Evolutionary conservation across 805 yeast genomes (phyloP), one percentile per base, ranked within the genome.

Genomic region (Candida patagonica): DNA sequence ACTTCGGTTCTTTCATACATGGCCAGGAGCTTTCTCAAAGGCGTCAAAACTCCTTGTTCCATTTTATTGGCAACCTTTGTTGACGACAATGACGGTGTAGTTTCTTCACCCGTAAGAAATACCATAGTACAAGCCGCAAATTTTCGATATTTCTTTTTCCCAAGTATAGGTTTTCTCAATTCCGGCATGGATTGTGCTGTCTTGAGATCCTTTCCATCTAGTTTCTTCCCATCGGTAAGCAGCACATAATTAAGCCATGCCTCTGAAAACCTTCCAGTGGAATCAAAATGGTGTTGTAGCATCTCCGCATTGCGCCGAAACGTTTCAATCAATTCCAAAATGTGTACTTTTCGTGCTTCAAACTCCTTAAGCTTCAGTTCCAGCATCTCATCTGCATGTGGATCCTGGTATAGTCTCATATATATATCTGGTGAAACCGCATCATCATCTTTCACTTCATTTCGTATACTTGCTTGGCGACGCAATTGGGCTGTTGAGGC

Each of bases 171-270:
- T 29, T 8, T 16, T 8, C 8, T 7, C 20, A 12, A 10, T 7
- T 13, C 19, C 19, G n/a, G 21, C 7, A 13, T 10, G 19, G 16
- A 35, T 35, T 32, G 9, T 42, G 43, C 9, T 42, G 42, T 7
- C n/a, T n/a, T n/a, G n/a, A n/a, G n/a, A n/a, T n/a, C n/a, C n/a
- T n/a, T n/a, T n/a, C n/a, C 3, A 5, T 31, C 13, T 31, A 13
- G 35, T 12, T 16, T 17, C 21, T 41, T 45, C 15, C 25, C 34
- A 12, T 26, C 15, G 20, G 40, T 13, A 3, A 44, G 35, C 44
- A 42, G 33, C 20, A 40, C 42, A 46, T 49, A 46, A 10, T 35
- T 21, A 10, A 45, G 35, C 53, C 53, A 49, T 2, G 48, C 35
- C 29, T 48, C 42, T 8, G 50, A 48, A 17, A 49, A 40, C 8